A percentile compares a stretch with the other conserved stretches of the same genome.
phyloP scores from a whole-genome alignment of 352 stramenopile species.

The Albugo laibachii region DNA sequence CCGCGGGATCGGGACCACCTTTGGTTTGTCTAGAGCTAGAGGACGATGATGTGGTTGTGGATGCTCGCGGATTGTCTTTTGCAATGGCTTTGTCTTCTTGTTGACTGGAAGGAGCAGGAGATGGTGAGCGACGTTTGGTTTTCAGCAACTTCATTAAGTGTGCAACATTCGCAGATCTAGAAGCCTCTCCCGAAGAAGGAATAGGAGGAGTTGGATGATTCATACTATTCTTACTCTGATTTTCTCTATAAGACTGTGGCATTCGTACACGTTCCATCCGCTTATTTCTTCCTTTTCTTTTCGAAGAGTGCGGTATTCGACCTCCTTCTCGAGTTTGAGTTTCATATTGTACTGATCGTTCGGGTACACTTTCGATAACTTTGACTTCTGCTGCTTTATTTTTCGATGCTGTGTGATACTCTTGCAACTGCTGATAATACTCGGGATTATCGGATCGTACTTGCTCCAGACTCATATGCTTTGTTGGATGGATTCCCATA shows the following conservation, averaged over 20 bases:
- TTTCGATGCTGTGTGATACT: slow-evolving; percentile 21
- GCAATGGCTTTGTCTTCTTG: neutral
- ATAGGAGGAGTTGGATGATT: too few species aligned
- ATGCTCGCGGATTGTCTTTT: neutral
- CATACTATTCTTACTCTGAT: too few species aligned
- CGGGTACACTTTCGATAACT: neutral
- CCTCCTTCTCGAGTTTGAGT: neutral
- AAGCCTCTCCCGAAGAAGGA: slow-evolving; percentile 1
- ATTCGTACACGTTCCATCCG: too few species aligned
- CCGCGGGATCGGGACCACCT: slow-evolving; percentile 27
- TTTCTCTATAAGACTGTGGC: too few species aligned
- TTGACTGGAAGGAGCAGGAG: neutral
- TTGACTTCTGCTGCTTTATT: neutral
- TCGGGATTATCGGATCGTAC: slow-evolving; percentile 69
- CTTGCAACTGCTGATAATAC: slow-evolving; percentile 66
- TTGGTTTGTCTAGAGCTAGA: neutral
- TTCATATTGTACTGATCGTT: neutral
- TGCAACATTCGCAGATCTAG: slow-evolving; percentile 48
- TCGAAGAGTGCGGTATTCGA: neutral
- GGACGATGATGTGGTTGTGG: neutral
- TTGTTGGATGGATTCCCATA: slow-evolving; percentile 68
- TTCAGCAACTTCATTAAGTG: slow-evolving; percentile 73
- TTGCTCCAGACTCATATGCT: slow-evolving; percentile 74
- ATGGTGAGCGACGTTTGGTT: slow-evolving; percentile 23
- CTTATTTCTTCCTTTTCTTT: too few species aligned